phyloP scores from a whole-genome alignment of 1,284 basidiomycete species.

The Rhodotorula sp. region DNA sequence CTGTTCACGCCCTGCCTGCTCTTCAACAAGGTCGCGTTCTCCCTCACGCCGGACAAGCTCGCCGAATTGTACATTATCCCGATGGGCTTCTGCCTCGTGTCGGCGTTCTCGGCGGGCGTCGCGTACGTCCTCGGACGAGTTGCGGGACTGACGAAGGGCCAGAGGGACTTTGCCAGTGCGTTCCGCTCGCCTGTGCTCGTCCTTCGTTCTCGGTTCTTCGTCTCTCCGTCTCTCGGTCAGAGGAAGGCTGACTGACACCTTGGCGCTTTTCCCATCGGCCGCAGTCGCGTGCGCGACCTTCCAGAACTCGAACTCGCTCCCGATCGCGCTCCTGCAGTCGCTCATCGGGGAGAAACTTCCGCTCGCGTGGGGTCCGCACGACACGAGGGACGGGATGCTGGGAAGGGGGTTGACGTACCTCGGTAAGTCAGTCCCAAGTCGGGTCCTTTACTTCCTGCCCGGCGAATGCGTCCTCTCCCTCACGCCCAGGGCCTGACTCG shows the following conservation, averaged over 20 bases:
- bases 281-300: slow-evolving; percentile 42
- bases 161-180: slow-evolving; percentile 51
- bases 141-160: slow-evolving; percentile 46
- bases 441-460: no score
- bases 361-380: slow-evolving; percentile 43
- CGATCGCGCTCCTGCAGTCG: slow-evolving; percentile 53
- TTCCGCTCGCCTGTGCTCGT: slow-evolving; percentile 7
- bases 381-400: slow-evolving; percentile 43
- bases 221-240: no score
- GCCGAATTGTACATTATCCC: slow-evolving; percentile 49
- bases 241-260: no score
- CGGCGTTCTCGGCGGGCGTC: slow-evolving; percentile 46
- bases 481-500: not conserved
- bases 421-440: not conserved
- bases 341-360: slow-evolving; percentile 46
- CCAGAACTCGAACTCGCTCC: slow-evolving; percentile 50
- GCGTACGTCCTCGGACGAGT: slow-evolving; percentile 46
- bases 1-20: slow-evolving; percentile 47
- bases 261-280: no score
- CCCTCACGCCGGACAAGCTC: slow-evolving; percentile 50
- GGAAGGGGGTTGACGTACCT: slow-evolving; percentile 42
- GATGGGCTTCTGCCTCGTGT: slow-evolving; percentile 50
- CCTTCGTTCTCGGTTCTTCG: not conserved
- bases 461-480: no score
- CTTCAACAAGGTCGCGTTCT: slow-evolving; percentile 53